Evolutionary conservation across 495 filamentous ascomycete genomes (phyloP), one percentile per base, ranked within the genome.

Genomic region (Aspergillus cavernicola): DNA sequence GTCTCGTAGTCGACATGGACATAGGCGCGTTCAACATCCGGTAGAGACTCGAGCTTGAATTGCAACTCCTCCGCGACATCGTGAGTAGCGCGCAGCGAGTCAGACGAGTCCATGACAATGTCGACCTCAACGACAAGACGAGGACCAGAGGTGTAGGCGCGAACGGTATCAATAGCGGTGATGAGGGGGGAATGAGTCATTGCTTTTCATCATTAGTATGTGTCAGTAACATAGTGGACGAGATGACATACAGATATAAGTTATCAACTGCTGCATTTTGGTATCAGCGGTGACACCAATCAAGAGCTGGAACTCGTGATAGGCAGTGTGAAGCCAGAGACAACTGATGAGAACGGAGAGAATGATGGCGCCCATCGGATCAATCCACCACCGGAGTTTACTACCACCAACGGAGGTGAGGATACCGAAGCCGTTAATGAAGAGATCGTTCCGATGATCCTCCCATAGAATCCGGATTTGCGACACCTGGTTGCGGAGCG

Each of bases 1-100:
- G 90, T 92, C 77, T 98, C 93, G 59, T 92, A 97, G 64, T 98
- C 93, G 13, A 97, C 91, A 70, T 98, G 93, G 12, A 97, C 93
- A 71, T 97, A 98, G 1, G 91, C 90, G 55, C 93, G 73, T 78
- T 97, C 93, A 3, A 98, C 85, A 66, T 96, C 84, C 4, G 95
- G 93, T 57, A 98, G 67, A 32, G 83, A 86, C 81, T 98, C 93
- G 4, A 98, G 76, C 74, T 97, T 97, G 46, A 87, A 87, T 78
- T 98, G 93, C 54, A 98, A 77, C 63, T 85, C 90, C 70, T 98
- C 93, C 0, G 93, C 93, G 6, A 97, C 80, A 62, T 98, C 93
- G 66, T 98, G 93, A 0, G 92, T 96, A 19, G 83, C 84, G 48
- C 80, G 78, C 11, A 98, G 81, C 0, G 80, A 79, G 8, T 80